A percentile compares a stretch with the other conserved stretches of the same genome.
phyloP scores from a whole-genome alignment of 139 green algal species.

The Microglena sp. region DNA sequence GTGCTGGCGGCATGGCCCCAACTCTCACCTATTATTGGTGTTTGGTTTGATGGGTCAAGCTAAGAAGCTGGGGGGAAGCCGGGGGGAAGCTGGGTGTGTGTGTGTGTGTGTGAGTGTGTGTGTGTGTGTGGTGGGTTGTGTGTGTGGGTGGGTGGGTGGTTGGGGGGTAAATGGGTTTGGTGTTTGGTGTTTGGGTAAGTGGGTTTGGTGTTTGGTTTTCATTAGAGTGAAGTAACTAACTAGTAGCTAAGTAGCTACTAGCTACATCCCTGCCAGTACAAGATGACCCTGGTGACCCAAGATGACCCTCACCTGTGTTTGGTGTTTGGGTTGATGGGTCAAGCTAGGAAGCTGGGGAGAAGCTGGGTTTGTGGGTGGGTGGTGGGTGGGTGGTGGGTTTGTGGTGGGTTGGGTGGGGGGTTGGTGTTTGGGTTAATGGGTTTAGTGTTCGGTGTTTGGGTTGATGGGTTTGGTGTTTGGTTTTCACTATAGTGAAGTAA shows the following conservation, averaged over 20 bases:
- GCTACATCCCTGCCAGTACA: constrained; percentile 55
- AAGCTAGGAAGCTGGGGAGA: background rate
- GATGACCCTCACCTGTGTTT: constrained; percentile 63
- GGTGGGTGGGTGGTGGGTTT: too few species aligned
- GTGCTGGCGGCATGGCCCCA: constrained; percentile 77
- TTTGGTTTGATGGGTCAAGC: background rate
- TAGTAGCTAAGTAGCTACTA: constrained; percentile 67
- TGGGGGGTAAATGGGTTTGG: background rate
- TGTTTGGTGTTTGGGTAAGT: background rate
- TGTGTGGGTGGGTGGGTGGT: too few species aligned
- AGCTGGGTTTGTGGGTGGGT: too few species aligned
- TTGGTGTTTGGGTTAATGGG: background rate
- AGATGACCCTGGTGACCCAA: constrained; percentile 65
- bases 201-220: background rate
- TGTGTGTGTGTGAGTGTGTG: too few species aligned
- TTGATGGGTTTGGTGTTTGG: background rate
- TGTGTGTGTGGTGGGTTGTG: too few species aligned
- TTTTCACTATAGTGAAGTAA: background rate
- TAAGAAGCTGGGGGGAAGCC: background rate
- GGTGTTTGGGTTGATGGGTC: background rate
- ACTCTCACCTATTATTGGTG: constrained; percentile 46
- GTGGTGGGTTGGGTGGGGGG: too few species aligned
- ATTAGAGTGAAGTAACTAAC: constrained; percentile 16
- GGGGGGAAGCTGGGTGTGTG: too few species aligned
- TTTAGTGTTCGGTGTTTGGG: background rate